phyloP scores from a whole-genome alignment of 257 asterid species.

The Rubia yunnanensis region DNA sequence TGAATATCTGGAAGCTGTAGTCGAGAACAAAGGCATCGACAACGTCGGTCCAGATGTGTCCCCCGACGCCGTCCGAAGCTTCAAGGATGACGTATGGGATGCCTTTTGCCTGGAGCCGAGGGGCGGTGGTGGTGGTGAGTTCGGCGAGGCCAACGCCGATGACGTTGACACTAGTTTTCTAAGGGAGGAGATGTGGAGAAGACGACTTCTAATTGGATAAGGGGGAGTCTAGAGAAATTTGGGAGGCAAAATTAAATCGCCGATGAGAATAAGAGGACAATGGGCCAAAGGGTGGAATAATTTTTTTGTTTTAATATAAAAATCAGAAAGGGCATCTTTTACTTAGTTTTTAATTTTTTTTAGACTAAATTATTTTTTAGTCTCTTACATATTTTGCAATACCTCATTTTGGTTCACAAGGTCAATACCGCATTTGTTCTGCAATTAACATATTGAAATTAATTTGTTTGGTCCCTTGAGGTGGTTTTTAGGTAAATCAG shows the following conservation, averaged over 20 bases:
- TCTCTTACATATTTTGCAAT: too few species aligned
- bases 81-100: slow-evolving; percentile 72
- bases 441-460: too few species aligned
- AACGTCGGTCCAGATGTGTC: slow-evolving; percentile 81
- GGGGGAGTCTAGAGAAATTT: slow-evolving; percentile 33
- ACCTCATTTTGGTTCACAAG: too few species aligned
- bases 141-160: slow-evolving; percentile 96
- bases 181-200: slow-evolving; percentile 4
- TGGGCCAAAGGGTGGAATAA: too few species aligned
- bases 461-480: too few species aligned
- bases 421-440: too few species aligned
- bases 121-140: slow-evolving; percentile 83
- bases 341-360: too few species aligned
- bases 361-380: too few species aligned
- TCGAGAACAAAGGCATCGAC: slow-evolving; percentile 82
- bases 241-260: slow-evolving; percentile 25
- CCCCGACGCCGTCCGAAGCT: slow-evolving; percentile 84
- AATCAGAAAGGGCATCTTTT: too few species aligned
- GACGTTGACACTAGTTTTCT: slow-evolving; percentile 51
- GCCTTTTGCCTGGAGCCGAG: slow-evolving; percentile 62
- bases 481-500: too few species aligned
- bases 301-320: too few species aligned
- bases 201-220: slow-evolving; percentile 21
- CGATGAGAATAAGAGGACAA: slow-evolving; percentile 15
- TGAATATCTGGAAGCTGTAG: slow-evolving; percentile 93